phyloP scores from a whole-genome alignment of 371 early-diverging fungal genomes.

The Smittium culicis region DNA sequence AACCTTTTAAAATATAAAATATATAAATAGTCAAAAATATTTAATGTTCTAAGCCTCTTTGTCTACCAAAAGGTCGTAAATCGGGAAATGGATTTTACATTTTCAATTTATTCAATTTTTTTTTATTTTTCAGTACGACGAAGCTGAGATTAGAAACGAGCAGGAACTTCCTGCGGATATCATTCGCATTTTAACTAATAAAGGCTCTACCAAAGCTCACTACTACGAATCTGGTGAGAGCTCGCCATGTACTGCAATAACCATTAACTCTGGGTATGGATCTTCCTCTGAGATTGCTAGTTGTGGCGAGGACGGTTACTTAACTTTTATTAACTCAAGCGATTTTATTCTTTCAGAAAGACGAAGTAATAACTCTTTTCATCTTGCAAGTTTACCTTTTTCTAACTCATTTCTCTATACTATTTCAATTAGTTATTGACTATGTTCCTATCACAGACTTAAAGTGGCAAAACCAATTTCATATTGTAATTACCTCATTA shows the following conservation, averaged over 20 bases:
- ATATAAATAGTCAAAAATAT: no score
- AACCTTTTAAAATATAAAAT: not conserved
- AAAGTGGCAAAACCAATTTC: slow-evolving; percentile 8
- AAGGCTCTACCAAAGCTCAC: not conserved
- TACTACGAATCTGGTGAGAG: not conserved
- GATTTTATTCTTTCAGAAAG: not conserved
- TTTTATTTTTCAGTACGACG: not conserved
- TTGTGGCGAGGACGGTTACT: slow-evolving; percentile 5
- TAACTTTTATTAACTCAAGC: not conserved
- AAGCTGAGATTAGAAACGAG: not conserved
- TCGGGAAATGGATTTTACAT: no score
- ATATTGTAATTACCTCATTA: not conserved
- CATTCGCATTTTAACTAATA: not conserved
- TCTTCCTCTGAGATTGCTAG: slow-evolving; percentile 4
- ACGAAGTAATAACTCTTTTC: not conserved
- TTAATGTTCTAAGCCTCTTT: no score
- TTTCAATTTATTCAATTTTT: no score
- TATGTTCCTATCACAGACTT: slow-evolving; percentile 10
- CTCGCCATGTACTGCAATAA: not conserved
- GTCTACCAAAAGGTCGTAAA: no score
- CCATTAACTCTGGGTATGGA: not conserved
- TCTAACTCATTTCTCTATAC: not conserved
- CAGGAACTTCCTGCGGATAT: not conserved
- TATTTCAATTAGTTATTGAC: not conserved
- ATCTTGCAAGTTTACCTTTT: not conserved